Evolutionary conservation across 1,284 basidiomycete species (phyloP), one percentile per base, ranked within the genome.

Genomic region (Ustilago shanxiensis): DNA sequence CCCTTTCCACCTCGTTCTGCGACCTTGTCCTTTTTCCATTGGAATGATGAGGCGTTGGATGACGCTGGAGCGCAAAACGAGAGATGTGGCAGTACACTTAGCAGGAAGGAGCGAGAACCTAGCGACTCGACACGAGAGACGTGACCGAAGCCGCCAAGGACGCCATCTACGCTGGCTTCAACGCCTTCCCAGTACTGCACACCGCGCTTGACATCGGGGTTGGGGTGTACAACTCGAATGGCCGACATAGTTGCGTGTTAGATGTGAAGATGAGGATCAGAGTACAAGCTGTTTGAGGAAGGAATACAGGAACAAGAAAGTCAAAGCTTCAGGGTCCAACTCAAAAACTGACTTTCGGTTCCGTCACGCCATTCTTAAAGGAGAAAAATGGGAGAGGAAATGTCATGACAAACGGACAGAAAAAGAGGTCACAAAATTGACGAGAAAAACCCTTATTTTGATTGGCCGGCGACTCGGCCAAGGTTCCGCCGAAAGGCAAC

Each of bases 161-260:
- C 82, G 16, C 83, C 83, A 65, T 84, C 82, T 16, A 86, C 84
- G 45, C 80, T 86, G 0, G 84, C 80, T 11, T 81, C 76, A 14
- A 85, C 83, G 13, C 78, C 70, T 50, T 85, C 64, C 84, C 84
- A 86, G 66, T 86, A 86, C 29, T 81, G 65, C 0, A 86, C 77
- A 18, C 84, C 84, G 5, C 77, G 69, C 41, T 74, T 79, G 31
- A 86, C 81, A 67, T 86, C 79, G 29, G 84, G 84, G 18, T 64
- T 76, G 0, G 83, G 79, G 35, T 85, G 82, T 1, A 82, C 65
- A 47, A 79, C 57, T 24, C 69, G 74, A 11, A 80, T 72, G 14
- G 64, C 65, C 1, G 72, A 64, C 71, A 73, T 73, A 37, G n/a
- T 53, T 49, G 47, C 9, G 4, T 7, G 13, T n/a, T 5, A 33